Evolutionary conservation across 345 rosid species (phyloP).

Genomic region (Gossypium ekmanianum): DNA sequence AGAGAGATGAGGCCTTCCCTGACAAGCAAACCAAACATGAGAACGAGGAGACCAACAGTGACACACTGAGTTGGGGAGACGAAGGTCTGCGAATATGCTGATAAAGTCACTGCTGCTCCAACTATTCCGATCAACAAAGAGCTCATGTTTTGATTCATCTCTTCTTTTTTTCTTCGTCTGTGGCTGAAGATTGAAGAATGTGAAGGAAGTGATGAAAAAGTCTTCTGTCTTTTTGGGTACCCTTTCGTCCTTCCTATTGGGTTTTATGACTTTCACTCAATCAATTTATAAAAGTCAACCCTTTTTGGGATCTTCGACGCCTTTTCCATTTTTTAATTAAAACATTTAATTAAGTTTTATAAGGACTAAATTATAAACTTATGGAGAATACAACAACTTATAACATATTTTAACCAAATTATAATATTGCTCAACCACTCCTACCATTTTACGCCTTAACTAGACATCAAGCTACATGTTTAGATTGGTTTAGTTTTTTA

Average conservation of each 20-base stretch:
- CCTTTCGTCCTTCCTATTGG: neutral
- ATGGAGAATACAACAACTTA: too few relatives aligned
- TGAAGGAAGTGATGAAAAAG: neutral
- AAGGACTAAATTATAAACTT: too few relatives aligned
- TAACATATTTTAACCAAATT: too few relatives aligned
- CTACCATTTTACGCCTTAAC: too few relatives aligned
- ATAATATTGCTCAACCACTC: too few relatives aligned
- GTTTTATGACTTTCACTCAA: neutral
- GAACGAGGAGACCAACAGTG: conserved; percentile 55
- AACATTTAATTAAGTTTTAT: too few relatives aligned
- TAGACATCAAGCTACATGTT: too few relatives aligned
- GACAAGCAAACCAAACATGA: conserved; percentile 67
- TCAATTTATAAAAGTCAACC: conserved; percentile 2
- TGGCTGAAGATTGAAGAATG: neutral
- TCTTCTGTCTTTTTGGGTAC: neutral
- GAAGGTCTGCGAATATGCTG: conserved; percentile 65
- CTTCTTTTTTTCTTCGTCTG: neutral
- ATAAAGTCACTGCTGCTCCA: conserved; percentile 69
- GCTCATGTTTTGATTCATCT: conserved; percentile 47
- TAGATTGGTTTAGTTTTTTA: too few relatives aligned
- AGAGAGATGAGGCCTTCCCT: conserved; percentile 69
- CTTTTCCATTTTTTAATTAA: neutral
- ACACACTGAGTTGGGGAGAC: conserved; percentile 55
- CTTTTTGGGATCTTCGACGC: neutral
- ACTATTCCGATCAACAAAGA: conserved; percentile 59